Base-by-base conservation (phyloP, 1,284 basidiomycete genomes). In the Irpex sp. region DNA sequence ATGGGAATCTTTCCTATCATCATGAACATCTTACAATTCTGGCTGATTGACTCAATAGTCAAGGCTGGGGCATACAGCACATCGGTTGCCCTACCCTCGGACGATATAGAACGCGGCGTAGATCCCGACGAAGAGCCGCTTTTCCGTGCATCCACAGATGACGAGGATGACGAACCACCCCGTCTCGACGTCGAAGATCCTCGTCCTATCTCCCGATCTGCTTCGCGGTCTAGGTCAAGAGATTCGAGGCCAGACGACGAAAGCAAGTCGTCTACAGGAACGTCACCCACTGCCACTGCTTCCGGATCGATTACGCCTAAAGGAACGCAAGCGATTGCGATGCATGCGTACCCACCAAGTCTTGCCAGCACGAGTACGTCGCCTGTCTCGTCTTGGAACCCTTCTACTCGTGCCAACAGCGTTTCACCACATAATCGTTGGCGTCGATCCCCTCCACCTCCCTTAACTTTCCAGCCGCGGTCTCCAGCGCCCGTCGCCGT, bases 1-100 rank as follows among this genome's bases (percentile, higher is more conserved):
- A 97, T 98, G 93, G 93, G 94, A 62, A 74, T 98, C 57, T 96
- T 97, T 78, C 96, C 96, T 1, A 89, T 96, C 65, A 81, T 91
- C 63, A 97, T 97, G 95, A 98, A 96, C 74, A 79, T 96, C 57
- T 68, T 95, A 17, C 94, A 97, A 74, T 93, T 93, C 79, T 93
- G 92, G 92, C 77, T 93, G 58, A 92, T 93, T 63, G 92, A 94
- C 76, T 92, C 92, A 0, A 93, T 94, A 65, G 90, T 94, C 72
- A 94, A 92, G 74, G 88, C 87, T 1, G 85, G 85, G 19, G 73
- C 76, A 37, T 69, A 69, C 51, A 76, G 63, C 21, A 59, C 76
- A 48, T 66, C 77, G 4, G 70, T 80, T 13, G 71, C 76, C 47
- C 71, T 82, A 36, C 80, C 79, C 47, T 64, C 79, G 2, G 77